phyloP scores from a whole-genome alignment of 2,329 filamentous ascomycete genomes.

The Phialophora expanda region DNA sequence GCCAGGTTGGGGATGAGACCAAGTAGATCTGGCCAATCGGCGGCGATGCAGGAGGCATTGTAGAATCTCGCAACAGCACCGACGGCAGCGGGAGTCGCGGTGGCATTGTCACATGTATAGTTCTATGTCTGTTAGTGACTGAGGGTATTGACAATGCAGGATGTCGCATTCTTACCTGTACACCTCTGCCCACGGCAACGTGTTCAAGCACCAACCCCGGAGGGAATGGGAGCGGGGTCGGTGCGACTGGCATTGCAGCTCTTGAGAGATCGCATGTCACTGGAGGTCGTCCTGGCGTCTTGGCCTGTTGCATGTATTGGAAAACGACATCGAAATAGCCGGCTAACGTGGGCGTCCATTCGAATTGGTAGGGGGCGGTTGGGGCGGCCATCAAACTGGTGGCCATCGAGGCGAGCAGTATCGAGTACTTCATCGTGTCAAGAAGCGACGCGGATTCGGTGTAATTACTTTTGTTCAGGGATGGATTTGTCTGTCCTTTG shows the following conservation, averaged over 20 bases:
- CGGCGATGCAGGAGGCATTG: slow-evolving; percentile 81
- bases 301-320: slow-evolving; percentile 45
- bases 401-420: slow-evolving; percentile 41
- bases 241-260: slow-evolving; percentile 49
- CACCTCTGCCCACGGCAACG: slow-evolving; percentile 84
- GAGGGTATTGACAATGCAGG: not conserved
- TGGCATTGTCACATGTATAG: slow-evolving; percentile 77
- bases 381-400: slow-evolving; percentile 46
- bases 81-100: slow-evolving; percentile 65
- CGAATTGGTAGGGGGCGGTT: slow-evolving; percentile 43
- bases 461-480: slow-evolving; percentile 16
- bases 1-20: slow-evolving; percentile 68
- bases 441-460: not conserved
- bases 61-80: slow-evolving; percentile 85
- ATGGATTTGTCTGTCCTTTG: slow-evolving; percentile 27
- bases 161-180: slow-evolving; percentile 51
- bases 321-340: slow-evolving; percentile 50
- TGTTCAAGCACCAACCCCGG: slow-evolving; percentile 71
- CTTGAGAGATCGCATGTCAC: slow-evolving; percentile 45
- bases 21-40: slow-evolving; percentile 70
- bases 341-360: slow-evolving; percentile 49
- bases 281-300: slow-evolving; percentile 30
- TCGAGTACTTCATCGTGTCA: slow-evolving; percentile 30
- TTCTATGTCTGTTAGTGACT: slow-evolving; percentile 62
- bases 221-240: slow-evolving; percentile 65